phyloP scores from a whole-genome alignment of 768 basidiomycete species.

The Sporobolomyces pararoseus region DNA sequence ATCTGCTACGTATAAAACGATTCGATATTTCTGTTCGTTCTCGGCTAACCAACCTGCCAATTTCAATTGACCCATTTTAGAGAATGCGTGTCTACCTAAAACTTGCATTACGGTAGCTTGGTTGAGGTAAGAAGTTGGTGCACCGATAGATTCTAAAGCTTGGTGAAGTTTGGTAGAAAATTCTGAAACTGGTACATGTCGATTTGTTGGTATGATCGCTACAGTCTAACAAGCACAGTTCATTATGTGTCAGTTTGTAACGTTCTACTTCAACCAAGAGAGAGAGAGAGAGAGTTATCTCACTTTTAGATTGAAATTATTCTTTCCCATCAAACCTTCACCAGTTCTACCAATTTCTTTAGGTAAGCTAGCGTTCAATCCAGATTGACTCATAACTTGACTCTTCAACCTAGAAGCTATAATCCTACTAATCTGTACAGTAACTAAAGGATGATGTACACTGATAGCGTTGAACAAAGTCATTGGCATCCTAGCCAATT shows the following conservation, averaged over 20 bases:
- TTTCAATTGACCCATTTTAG: conserved; percentile 94
- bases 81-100: conserved; percentile 91
- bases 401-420: conserved; percentile 87
- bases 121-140: conserved; percentile 84
- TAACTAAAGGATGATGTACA: conserved; percentile 45
- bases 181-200: conserved; percentile 79
- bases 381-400: conserved; percentile 57
- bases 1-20: conserved; percentile 92
- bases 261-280: neutral
- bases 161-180: conserved; percentile 84
- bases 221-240: conserved; percentile 65
- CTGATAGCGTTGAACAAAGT: conserved; percentile 93
- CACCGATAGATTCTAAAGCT: conserved; percentile 88
- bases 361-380: conserved; percentile 10
- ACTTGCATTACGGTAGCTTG: conserved; percentile 88
- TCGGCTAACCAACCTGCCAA: conserved; percentile 91
- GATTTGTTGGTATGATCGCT: conserved; percentile 79
- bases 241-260: neutral
- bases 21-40: conserved; percentile 81
- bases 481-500: conserved; percentile 92
- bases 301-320: conserved; percentile 67
- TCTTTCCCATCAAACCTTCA: conserved; percentile 61
- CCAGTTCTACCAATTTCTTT: conserved; percentile 21
- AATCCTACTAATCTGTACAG: conserved; percentile 61
- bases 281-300: neutral